Evolutionary conservation across 495 filamentous ascomycete genomes (phyloP), one percentile per base, ranked within the genome.

Genomic region (Cercophora scortea): DNA sequence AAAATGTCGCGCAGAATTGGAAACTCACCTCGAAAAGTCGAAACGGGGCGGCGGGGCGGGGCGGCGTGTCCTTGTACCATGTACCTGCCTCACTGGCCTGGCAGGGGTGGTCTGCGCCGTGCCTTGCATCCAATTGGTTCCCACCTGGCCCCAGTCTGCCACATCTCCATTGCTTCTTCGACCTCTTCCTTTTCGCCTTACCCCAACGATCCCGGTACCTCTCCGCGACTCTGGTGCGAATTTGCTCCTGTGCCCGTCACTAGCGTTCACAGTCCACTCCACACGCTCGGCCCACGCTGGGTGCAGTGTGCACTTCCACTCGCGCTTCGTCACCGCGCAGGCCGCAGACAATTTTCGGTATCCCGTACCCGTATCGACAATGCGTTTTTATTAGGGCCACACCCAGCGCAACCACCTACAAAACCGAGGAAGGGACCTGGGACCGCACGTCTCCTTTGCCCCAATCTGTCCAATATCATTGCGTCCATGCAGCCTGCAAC

Each of bases 1-100:
- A 11, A 33, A 42, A 19, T 59, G 56, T 54, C 52, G 53, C 56
- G 56, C 56, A 54, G 54, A n/a, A 25, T 40, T 15, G n/a, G 11
- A 13, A 15, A 42, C 13, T 8, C 41, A 42, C 41, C 25, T 25
- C 25, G 7, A 15, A 18, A 42, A 8, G 11, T 42, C 41, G 41
- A 42, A 42, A 42, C 41, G 41, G 41, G n/a, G 41, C 15, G 41
- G 41, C 11, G 41, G n/a, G n/a, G 41, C 11, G 8, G 25, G 25
- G 25, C 5, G 25, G 25, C 25, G 2, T 25, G 25, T 25, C 25
- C 25, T 25, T 25, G n/a, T 42, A 18, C 41, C n/a, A 1, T 13
- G n/a, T 42, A 42, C 15, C 41, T 42, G 8, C 15, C 12, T 17
- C 3, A 16, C 41, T 15, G 41, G 41, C 10, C 10, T 42, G 8